Conservation (phyloP, 1,284 basidiomycete genomes). For the Ceratobasidium sp. region DNA sequence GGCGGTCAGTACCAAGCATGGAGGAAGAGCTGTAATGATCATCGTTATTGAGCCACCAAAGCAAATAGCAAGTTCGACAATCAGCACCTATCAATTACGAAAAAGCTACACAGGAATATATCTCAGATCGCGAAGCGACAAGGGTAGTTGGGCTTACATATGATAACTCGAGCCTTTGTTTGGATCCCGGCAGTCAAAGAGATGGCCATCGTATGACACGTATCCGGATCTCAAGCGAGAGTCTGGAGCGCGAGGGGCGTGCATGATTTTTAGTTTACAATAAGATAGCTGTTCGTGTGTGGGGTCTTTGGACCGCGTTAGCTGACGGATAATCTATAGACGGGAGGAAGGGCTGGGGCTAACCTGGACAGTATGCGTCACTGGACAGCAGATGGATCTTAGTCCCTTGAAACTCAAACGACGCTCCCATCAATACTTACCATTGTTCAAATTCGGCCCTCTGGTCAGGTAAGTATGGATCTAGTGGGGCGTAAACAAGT, state of each 20-base stretch:
- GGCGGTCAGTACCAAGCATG: background rate
- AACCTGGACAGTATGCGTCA: conserved; percentile 1
- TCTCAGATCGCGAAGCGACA: background rate
- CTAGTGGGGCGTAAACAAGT: conserved; percentile 45
- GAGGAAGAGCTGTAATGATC: background rate
- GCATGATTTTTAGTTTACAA: conserved; percentile 62
- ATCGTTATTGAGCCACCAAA: background rate
- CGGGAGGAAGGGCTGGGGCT: background rate
- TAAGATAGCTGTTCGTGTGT: conserved; percentile 58
- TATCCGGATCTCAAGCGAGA: conserved; percentile 52
- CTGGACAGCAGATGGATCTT: background rate
- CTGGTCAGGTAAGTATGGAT: conserved; percentile 65
- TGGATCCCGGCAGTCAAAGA: conserved; percentile 62
- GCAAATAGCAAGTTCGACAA: background rate
- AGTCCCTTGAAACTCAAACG: background rate
- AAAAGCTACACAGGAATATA: background rate
- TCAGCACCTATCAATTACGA: background rate
- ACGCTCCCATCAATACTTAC: conserved; percentile 48
- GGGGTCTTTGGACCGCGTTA: conserved; percentile 4
- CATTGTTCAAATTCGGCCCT: conserved; percentile 61
- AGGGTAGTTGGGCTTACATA: conserved; percentile 54
- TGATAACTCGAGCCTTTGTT: conserved; percentile 59
- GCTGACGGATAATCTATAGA: too few species aligned
- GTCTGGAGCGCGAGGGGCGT: conserved; percentile 49
- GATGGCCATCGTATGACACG: conserved; percentile 61